Percentiles rank a stretch among this genome's conserved stretches.
phyloP scores from a whole-genome alignment of 768 basidiomycete species.

The Termitomyces sp. region DNA sequence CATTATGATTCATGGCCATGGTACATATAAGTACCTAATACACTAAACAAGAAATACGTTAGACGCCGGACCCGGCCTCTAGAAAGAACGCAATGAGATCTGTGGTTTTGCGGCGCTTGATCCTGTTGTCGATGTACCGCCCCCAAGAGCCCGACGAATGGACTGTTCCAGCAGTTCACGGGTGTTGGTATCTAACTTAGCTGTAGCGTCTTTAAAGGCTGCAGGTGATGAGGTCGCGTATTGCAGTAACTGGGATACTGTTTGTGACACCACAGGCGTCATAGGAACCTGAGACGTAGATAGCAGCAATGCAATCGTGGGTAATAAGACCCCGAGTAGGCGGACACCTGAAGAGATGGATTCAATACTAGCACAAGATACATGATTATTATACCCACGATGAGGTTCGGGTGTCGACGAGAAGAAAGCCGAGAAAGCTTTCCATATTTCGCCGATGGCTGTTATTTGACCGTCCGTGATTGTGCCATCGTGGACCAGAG shows the following conservation, averaged over 20 bases:
- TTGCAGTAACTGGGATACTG: slow-evolving; percentile 63
- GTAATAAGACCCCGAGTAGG: slow-evolving; percentile 69
- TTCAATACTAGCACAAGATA: too few relatives aligned
- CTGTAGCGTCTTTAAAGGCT: slow-evolving; percentile 85
- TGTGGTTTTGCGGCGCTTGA: too few relatives aligned
- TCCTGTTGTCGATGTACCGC: too few relatives aligned
- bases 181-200: slow-evolving; percentile 54
- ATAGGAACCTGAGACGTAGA: slow-evolving; percentile 41
- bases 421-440: too few relatives aligned
- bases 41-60: too few relatives aligned
- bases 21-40: too few relatives aligned
- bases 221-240: slow-evolving; percentile 71
- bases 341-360: slow-evolving; percentile 55
- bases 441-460: slow-evolving; percentile 71
- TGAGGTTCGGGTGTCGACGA: too few relatives aligned
- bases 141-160: slow-evolving; percentile 72
- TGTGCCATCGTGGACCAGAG: slow-evolving; percentile 54
- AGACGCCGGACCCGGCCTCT: too few relatives aligned
- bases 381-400: too few relatives aligned
- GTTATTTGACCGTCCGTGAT: slow-evolving; percentile 56
- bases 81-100: too few relatives aligned
- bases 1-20: too few relatives aligned
- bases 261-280: slow-evolving; percentile 51
- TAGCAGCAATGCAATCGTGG: too few relatives aligned
- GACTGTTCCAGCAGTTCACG: slow-evolving; percentile 72